phyloP scores from a whole-genome alignment of 352 stramenopile species.

The Pelagophyceae sp. region DNA sequence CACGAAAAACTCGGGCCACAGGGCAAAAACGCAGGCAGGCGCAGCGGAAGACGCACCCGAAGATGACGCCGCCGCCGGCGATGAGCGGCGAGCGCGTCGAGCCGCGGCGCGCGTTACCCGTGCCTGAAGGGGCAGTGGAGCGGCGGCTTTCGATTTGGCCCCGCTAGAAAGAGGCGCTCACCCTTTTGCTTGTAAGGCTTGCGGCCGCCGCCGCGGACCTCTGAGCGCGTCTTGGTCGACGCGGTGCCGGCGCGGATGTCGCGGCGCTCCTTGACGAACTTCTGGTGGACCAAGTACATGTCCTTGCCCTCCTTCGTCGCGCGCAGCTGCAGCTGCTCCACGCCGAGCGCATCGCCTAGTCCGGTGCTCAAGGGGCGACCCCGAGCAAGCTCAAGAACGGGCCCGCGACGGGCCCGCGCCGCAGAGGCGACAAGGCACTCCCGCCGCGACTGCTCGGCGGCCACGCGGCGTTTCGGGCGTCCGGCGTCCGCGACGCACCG shows the following conservation, averaged over 20 bases:
- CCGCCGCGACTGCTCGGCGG: too few species aligned
- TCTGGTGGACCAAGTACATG: conserved; percentile 18
- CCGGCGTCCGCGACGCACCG: too few species aligned
- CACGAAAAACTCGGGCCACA: too few species aligned
- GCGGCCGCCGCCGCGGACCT: conserved; percentile 15
- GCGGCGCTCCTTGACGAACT: conserved; percentile 8
- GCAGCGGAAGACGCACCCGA: too few species aligned
- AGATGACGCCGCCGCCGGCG: conserved; percentile 12
- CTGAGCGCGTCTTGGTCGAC: conserved; percentile 10
- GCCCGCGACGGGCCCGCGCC: too few species aligned
- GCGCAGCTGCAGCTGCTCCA: neutral
- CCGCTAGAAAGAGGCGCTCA: too few species aligned
- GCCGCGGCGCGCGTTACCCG: conserved; percentile 1
- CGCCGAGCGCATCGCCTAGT: neutral
- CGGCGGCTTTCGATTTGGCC: too few species aligned
- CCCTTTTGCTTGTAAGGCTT: conserved; percentile 22
- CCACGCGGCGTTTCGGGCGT: too few species aligned
- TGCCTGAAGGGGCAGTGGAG: too few species aligned
- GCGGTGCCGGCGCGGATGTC: conserved; percentile 1
- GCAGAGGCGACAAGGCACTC: too few species aligned
- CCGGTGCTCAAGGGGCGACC: neutral
- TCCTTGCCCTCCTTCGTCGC: conserved; percentile 13
- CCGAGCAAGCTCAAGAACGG: too few species aligned
- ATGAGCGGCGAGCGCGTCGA: conserved; percentile 8
- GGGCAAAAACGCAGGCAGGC: too few species aligned